phyloP scores from a whole-genome alignment of 495 filamentous ascomycete species.

The Podospora didyma region DNA sequence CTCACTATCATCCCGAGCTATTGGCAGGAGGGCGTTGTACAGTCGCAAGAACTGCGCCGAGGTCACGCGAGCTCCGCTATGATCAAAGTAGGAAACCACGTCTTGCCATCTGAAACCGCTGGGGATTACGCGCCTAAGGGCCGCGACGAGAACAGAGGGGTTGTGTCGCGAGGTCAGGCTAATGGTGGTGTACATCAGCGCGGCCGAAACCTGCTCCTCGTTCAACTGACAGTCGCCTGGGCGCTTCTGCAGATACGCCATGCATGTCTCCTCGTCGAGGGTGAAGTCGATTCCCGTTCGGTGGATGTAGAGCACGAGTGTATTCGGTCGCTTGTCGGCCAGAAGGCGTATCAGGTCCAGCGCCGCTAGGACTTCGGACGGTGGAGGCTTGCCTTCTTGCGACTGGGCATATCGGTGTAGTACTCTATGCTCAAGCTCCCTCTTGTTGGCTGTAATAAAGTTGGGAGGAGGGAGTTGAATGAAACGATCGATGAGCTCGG shows the following conservation, averaged over 20 bases:
- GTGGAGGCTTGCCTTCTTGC: conserved; percentile 55
- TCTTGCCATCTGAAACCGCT: conserved; percentile 75
- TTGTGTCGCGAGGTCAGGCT: conserved; percentile 70
- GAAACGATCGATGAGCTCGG: conserved; percentile 73
- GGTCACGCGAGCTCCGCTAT: conserved; percentile 68
- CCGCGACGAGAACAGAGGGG: conserved; percentile 65
- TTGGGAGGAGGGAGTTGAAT: conserved; percentile 75
- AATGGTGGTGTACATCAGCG: conserved; percentile 72
- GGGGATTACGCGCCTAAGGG: conserved; percentile 41
- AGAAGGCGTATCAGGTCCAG: conserved; percentile 70
- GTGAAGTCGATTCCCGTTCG: conserved; percentile 62
- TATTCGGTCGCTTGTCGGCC: conserved; percentile 54
- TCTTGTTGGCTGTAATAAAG: conserved; percentile 71
- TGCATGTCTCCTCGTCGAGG: conserved; percentile 45
- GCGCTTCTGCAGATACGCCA: conserved; percentile 56
- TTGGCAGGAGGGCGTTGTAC: conserved; percentile 67
- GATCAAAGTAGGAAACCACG: conserved; percentile 79
- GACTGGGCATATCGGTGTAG: conserved; percentile 59
- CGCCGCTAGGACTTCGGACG: conserved; percentile 68
- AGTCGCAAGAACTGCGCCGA: conserved; percentile 75
- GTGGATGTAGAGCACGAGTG: conserved; percentile 73
- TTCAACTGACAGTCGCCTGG: conserved; percentile 63
- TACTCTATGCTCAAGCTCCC: conserved; percentile 61
- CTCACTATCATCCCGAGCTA: conserved; percentile 54
- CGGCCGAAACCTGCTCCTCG: conserved; percentile 77